Evolutionary conservation across 306 rosid genomes (phyloP).

Genomic region (Astragalus glycyphyllos): DNA sequence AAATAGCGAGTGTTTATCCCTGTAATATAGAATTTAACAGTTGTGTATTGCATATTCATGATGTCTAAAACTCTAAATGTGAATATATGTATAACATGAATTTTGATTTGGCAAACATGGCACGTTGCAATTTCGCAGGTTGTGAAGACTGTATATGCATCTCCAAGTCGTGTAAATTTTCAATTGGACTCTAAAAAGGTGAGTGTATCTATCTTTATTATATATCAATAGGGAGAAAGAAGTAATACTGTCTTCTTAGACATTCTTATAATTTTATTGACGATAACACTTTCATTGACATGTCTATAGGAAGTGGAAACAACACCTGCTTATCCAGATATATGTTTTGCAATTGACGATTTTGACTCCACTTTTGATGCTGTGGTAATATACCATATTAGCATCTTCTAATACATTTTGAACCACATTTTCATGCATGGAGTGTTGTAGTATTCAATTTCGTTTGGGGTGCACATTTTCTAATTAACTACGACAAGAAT

Average conservation of each 20-base stretch:
- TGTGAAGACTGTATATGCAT: constrained; percentile 95
- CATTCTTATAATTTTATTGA: constrained; percentile 41
- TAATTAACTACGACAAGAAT: constrained; percentile 26
- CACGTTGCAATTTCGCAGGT: constrained; percentile 61
- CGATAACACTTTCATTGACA: constrained; percentile 40
- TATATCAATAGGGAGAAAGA: constrained; percentile 11
- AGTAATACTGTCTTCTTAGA: constrained; percentile 15
- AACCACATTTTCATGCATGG: constrained; percentile 13
- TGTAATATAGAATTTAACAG: constrained; percentile 29
- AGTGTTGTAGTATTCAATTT: neutral
- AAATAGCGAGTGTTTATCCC: neutral
- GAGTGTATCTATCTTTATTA: constrained; percentile 41
- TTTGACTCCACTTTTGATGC: constrained; percentile 99
- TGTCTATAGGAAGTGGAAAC: constrained; percentile 91
- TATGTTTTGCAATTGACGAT: constrained; percentile 96
- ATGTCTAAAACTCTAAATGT: constrained; percentile 6
- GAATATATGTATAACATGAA: neutral
- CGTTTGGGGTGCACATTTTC: constrained; percentile 30
- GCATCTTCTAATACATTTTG: constrained; percentile 30
- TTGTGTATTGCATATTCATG: constrained; percentile 26
- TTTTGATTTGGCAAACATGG: constrained; percentile 39
- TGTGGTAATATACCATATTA: constrained; percentile 70
- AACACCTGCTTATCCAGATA: constrained; percentile 97
- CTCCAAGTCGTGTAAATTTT: constrained; percentile 96
- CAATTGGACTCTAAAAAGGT: constrained; percentile 90